Conservation (phyloP, 306 rosid species). For the Lupinus albus region DNA sequence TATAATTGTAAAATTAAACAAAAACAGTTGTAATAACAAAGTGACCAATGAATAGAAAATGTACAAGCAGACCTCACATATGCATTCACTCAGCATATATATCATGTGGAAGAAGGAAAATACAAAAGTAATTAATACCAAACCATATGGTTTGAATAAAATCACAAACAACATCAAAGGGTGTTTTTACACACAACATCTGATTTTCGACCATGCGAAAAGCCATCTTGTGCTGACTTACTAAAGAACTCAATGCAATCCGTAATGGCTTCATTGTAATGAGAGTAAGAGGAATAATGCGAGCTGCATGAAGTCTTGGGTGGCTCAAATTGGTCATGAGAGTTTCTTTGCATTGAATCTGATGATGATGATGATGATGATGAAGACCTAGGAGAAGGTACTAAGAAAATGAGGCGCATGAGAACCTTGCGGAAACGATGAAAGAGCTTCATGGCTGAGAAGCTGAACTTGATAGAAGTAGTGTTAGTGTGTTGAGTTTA, state of each 20-base stretch:
- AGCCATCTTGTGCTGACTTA: slow-evolving; percentile 60
- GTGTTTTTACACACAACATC: slow-evolving; percentile 52
- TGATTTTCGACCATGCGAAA: slow-evolving; percentile 51
- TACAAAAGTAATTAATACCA: too few species aligned
- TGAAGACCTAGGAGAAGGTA: slow-evolving; percentile 43
- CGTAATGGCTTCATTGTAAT: slow-evolving; percentile 76
- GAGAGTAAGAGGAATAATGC: slow-evolving; percentile 74
- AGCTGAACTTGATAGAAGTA: slow-evolving; percentile 39
- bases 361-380: not conserved
- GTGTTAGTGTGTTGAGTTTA: not conserved
- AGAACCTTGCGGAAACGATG: slow-evolving; percentile 69
- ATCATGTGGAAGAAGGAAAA: too few species aligned
- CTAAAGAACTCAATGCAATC: slow-evolving; percentile 93
- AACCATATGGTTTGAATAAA: slow-evolving; percentile 3
- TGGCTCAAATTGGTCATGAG: slow-evolving; percentile 68
- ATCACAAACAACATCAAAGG: not conserved
- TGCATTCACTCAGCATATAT: slow-evolving; percentile 11
- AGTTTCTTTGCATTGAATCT: slow-evolving; percentile 41
- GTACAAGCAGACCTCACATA: slow-evolving; percentile 6
- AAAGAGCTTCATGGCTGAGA: slow-evolving; percentile 76
- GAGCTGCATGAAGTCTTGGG: slow-evolving; percentile 91
- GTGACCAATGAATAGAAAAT: not conserved
- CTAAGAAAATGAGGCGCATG: slow-evolving; percentile 53
- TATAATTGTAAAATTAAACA: too few species aligned
- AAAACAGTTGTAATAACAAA: not conserved